phyloP scores from a whole-genome alignment of 2,329 filamentous ascomycete species.

The Aphanocladium album region DNA sequence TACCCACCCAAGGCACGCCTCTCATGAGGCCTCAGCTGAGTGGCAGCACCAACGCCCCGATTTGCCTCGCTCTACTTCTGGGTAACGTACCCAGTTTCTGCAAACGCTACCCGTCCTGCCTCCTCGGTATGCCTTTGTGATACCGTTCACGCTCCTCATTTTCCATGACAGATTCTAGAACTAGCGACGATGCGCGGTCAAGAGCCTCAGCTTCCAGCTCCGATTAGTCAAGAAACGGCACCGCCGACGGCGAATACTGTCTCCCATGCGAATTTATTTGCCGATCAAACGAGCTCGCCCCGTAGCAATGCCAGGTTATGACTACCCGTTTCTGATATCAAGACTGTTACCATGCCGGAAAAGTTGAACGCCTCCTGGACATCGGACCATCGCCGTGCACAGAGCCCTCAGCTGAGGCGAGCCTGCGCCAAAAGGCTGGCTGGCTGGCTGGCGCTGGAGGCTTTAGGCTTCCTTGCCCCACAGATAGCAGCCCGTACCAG shows the following conservation, averaged over 20 bases:
- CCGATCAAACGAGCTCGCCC: not conserved
- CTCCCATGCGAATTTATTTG: not conserved
- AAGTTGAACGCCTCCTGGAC: not conserved
- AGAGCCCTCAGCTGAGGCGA: constrained; percentile 11
- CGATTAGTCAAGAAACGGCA: not conserved
- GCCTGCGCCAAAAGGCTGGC: not conserved
- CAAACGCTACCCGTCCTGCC: not conserved
- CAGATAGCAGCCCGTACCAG: not conserved
- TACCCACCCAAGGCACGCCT: too few relatives aligned
- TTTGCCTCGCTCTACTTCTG: not conserved
- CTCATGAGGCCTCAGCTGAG: constrained; percentile 8
- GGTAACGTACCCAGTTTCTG: constrained; percentile 6
- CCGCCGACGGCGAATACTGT: not conserved
- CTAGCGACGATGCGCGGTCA: constrained; percentile 4
- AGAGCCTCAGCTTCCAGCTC: not conserved
- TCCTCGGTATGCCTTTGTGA: not conserved
- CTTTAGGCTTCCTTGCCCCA: constrained; percentile 4
- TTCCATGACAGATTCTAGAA: constrained; percentile 4
- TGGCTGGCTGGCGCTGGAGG: not conserved
- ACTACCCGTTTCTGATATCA: not conserved
- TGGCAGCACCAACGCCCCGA: constrained; percentile 1
- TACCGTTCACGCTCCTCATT: not conserved
- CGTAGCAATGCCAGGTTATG: not conserved
- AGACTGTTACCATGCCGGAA: not conserved
- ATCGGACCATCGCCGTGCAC: constrained; percentile 3